phyloP scores from a whole-genome alignment of 495 filamentous ascomycete genomes.

The Penicillium daleae region DNA sequence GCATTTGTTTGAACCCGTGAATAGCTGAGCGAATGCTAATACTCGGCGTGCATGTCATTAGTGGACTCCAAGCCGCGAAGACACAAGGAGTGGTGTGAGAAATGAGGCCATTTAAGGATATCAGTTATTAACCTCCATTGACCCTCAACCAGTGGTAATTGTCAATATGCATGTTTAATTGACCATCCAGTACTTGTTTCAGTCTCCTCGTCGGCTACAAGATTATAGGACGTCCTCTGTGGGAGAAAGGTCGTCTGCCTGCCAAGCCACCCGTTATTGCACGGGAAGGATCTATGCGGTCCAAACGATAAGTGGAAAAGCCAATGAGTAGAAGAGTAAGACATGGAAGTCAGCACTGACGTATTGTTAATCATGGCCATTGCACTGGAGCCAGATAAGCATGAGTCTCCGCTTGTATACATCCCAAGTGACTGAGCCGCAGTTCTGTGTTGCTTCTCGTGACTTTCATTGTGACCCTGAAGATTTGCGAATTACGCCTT shows the following conservation, averaged over 20 bases:
- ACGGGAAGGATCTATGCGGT: conserved; percentile 52
- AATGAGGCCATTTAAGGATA: conserved; percentile 39
- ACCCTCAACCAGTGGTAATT: conserved; percentile 17
- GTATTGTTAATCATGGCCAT: neutral
- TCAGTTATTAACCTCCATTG: conserved; percentile 28
- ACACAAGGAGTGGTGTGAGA: conserved; percentile 40
- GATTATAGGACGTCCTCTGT: conserved; percentile 3
- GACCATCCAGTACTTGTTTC: neutral
- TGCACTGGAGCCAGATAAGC: neutral
- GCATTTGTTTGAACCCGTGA: conserved; percentile 35
- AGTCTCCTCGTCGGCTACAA: neutral
- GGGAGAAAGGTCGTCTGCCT: conserved; percentile 42
- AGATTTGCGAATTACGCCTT: neutral
- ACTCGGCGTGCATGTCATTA: conserved; percentile 44
- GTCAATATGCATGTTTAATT: neutral
- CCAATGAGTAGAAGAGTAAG: conserved; percentile 51
- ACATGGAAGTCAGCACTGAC: conserved; percentile 44
- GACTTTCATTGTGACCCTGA: neutral
- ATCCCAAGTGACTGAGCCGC: neutral
- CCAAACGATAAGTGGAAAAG: conserved; percentile 54
- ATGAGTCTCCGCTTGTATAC: neutral
- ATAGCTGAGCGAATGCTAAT: conserved; percentile 43
- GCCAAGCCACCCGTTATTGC: conserved; percentile 50
- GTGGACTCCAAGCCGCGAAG: conserved; percentile 41
- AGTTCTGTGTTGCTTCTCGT: neutral